phyloP scores from a whole-genome alignment of 2,329 filamentous ascomycete genomes.

The Colletotrichum tabaci region DNA sequence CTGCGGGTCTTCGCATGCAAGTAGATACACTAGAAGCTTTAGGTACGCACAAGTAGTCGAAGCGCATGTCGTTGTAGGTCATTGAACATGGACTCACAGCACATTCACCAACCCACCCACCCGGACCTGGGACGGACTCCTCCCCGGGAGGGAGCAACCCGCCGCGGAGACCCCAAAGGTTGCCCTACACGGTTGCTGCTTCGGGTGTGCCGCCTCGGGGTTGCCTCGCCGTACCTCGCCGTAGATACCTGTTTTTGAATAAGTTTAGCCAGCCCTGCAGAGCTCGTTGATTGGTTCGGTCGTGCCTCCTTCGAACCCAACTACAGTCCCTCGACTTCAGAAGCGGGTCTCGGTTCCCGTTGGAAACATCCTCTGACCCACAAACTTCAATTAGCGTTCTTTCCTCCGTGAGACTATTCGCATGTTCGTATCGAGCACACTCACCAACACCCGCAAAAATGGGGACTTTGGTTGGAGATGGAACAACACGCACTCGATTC shows the following conservation, averaged over 20 bases:
- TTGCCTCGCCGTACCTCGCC: too few species aligned
- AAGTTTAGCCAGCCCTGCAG: too few species aligned
- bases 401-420: conserved; percentile 10
- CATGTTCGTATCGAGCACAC: too few species aligned
- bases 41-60: background rate
- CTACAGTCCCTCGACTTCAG: background rate
- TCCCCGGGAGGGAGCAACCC: too few species aligned
- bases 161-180: too few species aligned
- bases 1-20: conserved; percentile 1
- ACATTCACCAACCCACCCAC: background rate
- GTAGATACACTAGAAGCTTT: too few species aligned
- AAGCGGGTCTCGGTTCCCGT: background rate
- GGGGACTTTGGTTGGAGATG: background rate
- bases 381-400: conserved; percentile 21
- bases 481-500: too few species aligned
- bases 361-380: background rate
- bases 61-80: background rate
- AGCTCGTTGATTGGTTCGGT: background rate
- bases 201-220: too few species aligned
- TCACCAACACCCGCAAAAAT: background rate
- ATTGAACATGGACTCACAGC: background rate
- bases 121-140: too few species aligned
- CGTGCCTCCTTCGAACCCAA: background rate
- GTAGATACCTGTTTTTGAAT: too few species aligned
- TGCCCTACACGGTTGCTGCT: background rate